These are phyloP conservation scores for Serendipita sp. DNA, from an alignment of 768 basidiomycete species.

Conservation along the genomic window DNA sequence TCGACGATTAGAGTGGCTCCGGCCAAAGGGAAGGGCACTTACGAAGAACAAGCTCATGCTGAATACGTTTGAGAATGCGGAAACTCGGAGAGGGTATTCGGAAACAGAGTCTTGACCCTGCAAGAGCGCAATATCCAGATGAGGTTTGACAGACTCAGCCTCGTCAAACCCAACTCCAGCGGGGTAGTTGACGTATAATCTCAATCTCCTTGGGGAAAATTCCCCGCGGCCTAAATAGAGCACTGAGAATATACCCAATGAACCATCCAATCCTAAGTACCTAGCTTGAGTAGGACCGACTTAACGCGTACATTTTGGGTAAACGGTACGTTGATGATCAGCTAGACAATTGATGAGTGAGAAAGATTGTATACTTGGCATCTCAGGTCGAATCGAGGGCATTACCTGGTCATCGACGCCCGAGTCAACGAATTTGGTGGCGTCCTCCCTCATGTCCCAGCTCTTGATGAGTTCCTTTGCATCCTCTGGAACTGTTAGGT, in stretches of 20 bases:
- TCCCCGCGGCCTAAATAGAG: conserved; percentile 51
- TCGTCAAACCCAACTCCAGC: conserved; percentile 67
- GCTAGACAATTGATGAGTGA: conserved; percentile 26
- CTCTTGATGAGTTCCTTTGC: conserved; percentile 65
- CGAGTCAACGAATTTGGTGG: conserved; percentile 49
- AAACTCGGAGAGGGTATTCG: conserved; percentile 64
- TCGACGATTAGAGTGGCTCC: conserved; percentile 6
- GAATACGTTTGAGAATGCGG: conserved; percentile 62
- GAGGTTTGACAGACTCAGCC: conserved; percentile 50
- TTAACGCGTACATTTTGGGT: conserved; percentile 59
- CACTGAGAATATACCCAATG: background rate
- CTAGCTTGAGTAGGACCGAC: conserved; percentile 61
- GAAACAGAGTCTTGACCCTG: conserved; percentile 53
- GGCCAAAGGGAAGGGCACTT: conserved; percentile 21
- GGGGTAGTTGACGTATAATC: conserved; percentile 57
- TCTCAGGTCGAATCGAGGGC: conserved; percentile 10
- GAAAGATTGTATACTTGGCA: background rate
- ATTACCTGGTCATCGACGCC: conserved; percentile 73
- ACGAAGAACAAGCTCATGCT: conserved; percentile 70
- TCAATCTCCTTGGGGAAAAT: conserved; percentile 53
- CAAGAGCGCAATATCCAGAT: conserved; percentile 51
- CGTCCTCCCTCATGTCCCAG: conserved; percentile 65
- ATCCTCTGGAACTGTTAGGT: conserved; percentile 64
- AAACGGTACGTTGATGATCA: conserved; percentile 73
- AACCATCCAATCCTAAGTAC: conserved; percentile 27